These are phyloP conservation scores for Pseudognaphalium luteoalbum DNA, from an alignment of 129 eudicot genomes.

Conservation along the genomic window DNA sequence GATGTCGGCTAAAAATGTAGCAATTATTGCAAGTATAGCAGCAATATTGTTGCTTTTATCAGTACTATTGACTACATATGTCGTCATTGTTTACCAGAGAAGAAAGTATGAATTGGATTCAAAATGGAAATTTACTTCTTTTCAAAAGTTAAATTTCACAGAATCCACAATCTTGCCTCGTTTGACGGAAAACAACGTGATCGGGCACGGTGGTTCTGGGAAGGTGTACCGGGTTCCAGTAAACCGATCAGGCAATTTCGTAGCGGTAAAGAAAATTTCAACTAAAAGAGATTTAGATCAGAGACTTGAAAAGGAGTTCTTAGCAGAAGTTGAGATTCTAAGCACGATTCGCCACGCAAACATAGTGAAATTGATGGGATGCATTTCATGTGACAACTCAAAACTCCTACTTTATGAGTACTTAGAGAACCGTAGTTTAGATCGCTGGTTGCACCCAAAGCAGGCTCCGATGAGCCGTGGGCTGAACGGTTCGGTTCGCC, in stretches of 20 bases:
- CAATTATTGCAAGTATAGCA: slow-evolving; percentile 45
- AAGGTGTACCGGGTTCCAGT: slow-evolving; percentile 62
- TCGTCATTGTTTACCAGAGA: slow-evolving; percentile 31
- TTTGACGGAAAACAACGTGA: slow-evolving; percentile 61
- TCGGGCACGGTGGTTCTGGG: slow-evolving; percentile 95
- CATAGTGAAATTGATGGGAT: slow-evolving; percentile 77
- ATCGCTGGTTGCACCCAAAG: slow-evolving; percentile 68
- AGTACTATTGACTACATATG: slow-evolving; percentile 30
- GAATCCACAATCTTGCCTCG: slow-evolving; percentile 58
- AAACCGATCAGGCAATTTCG: slow-evolving; percentile 45
- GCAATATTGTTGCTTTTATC: slow-evolving; percentile 41
- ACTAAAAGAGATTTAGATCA: slow-evolving; percentile 44
- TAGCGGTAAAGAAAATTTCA: slow-evolving; percentile 80
- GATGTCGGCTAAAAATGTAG: slow-evolving; percentile 39
- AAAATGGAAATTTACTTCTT: slow-evolving; percentile 74
- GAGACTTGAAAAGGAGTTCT: slow-evolving; percentile 64
- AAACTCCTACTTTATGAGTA: slow-evolving; percentile 81
- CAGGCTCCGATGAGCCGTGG: slow-evolving; percentile 25
- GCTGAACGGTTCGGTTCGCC: slow-evolving; percentile 39
- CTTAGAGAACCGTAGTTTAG: slow-evolving; percentile 70
- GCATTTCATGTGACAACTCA: slow-evolving; percentile 59
- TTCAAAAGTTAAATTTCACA: slow-evolving; percentile 68
- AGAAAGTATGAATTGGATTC: slow-evolving; percentile 34
- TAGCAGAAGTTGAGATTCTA: slow-evolving; percentile 66
- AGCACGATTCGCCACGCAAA: slow-evolving; percentile 70